Base-by-base conservation (phyloP, 2,329 filamentous ascomycete species). In the Xylariaceae sp. region DNA sequence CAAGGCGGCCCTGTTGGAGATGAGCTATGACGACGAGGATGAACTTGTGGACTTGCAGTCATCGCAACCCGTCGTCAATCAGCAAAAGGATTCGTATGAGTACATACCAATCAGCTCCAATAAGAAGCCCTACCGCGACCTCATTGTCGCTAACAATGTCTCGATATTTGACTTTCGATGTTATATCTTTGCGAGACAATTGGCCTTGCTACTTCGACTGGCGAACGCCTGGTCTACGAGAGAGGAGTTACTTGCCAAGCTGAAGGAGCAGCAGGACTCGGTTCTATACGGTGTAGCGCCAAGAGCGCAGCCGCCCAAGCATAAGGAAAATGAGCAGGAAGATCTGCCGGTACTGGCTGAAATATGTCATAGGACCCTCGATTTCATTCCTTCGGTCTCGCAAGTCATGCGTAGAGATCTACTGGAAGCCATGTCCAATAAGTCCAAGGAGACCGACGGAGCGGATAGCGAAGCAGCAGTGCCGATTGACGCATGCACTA, bases 121-220 rank as follows among this genome's bases (percentile, higher is more conserved):
- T 1, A 84, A 83, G 59, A 96, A 96, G 69, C 81, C 88, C 1
- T 99, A 97, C 68, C 84, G 92, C 50, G 90, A 95, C 54, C 83
- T 95, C 64, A 99, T 99, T 47, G 76, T 99, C 40, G 87, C 89
- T 11, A 99, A 95, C 73, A 89, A 96, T 61, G 95, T 99, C 37
- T 99, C 94, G 0, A 79, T 96, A 2, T 96, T 97, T 67, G 94
- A 99, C 70, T 97, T 99, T 69, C 81, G 89, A 48, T 89, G 88
- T 63, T 99, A 99, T 69, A 85, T 99, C 9, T 99, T 97, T 70
- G 85, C 90, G 2, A 83, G 94, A 29, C 92, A 99, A 65, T 83
- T 96, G 59, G 82, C 87, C 2, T 73, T 99, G 0, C 77, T 97
- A 1, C 77, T 96, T 9, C 83, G 91, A 3, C 79, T 95, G 1